These are phyloP conservation scores for Diaporthe caulivora DNA, from an alignment of 2,329 filamentous ascomycete species.

Conservation along the genomic window DNA sequence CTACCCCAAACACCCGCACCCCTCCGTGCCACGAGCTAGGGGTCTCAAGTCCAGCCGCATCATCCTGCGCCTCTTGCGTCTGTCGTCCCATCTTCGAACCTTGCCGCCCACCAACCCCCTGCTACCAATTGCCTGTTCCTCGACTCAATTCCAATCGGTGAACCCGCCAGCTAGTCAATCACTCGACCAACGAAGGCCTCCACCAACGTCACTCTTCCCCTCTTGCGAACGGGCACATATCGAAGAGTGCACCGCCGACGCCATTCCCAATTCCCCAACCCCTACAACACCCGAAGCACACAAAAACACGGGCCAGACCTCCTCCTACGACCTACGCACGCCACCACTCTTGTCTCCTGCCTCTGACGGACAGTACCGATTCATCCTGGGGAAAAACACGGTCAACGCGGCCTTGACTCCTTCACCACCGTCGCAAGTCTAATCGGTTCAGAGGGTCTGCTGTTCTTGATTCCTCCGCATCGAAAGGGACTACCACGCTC, in stretches of 20 bases:
- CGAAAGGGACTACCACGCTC: background rate
- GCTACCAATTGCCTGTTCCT: slow-evolving; percentile 3
- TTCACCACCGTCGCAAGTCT: background rate
- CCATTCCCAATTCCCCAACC: background rate
- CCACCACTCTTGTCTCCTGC: slow-evolving; percentile 9
- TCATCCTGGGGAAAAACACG: background rate
- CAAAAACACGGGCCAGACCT: background rate
- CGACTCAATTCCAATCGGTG: slow-evolving; percentile 20
- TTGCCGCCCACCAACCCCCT: slow-evolving; percentile 14
- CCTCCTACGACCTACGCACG: background rate
- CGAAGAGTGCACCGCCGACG: background rate
- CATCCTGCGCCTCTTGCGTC: slow-evolving; percentile 35
- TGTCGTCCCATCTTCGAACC: slow-evolving; percentile 36
- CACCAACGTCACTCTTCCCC: slow-evolving; percentile 38
- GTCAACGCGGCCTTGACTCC: slow-evolving; percentile 4
- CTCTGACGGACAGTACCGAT: background rate
- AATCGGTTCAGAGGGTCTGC: background rate
- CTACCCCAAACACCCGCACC: slow-evolving; percentile 40
- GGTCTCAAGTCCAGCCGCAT: slow-evolving; percentile 37
- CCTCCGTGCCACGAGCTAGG: slow-evolving; percentile 42
- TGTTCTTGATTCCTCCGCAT: background rate
- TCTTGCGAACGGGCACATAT: background rate
- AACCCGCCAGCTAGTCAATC: background rate
- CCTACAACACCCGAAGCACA: background rate
- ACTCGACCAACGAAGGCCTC: slow-evolving; percentile 14